Conservation (phyloP, 2,329 filamentous ascomycete genomes). For the Geoglossum cookeanum region DNA sequence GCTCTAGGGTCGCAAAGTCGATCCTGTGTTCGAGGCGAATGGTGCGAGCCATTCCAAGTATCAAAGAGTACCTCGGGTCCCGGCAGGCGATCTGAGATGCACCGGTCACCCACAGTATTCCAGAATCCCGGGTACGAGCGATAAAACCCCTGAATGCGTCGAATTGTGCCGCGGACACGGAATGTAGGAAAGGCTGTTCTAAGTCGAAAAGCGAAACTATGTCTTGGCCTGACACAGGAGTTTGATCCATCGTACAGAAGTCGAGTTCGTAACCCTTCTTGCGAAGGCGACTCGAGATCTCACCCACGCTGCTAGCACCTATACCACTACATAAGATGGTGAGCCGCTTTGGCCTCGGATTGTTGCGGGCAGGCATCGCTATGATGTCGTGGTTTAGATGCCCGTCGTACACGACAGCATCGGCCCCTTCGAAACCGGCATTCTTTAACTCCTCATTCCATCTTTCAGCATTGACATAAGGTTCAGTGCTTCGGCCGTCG, state of each 20-base stretch:
- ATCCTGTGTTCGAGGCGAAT: background rate
- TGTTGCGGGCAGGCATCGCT: background rate
- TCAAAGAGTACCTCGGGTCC: background rate
- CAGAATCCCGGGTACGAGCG: background rate
- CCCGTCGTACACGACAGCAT: background rate
- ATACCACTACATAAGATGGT: background rate
- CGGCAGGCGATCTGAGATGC: background rate
- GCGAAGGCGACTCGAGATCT: too few relatives aligned
- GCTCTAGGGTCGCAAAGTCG: background rate
- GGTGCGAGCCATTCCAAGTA: background rate
- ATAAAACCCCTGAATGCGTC: background rate
- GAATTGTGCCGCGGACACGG: background rate
- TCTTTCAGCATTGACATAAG: background rate
- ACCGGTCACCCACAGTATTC: background rate
- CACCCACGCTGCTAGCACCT: background rate
- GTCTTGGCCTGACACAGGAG: background rate
- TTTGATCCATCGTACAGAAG: background rate
- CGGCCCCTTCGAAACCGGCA: background rate
- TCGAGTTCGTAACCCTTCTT: background rate
- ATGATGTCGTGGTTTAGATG: background rate
- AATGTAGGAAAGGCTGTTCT: background rate
- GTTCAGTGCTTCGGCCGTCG: conserved; percentile 1
- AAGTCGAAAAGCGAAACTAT: background rate
- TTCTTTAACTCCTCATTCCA: conserved; percentile 3
- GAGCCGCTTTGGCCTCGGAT: background rate